A percentile compares a stretch with the other conserved stretches of the same genome.
Evolutionary conservation across 1,139 yeast genomes (phyloP).

Genomic region (Hansenula sp.): DNA sequence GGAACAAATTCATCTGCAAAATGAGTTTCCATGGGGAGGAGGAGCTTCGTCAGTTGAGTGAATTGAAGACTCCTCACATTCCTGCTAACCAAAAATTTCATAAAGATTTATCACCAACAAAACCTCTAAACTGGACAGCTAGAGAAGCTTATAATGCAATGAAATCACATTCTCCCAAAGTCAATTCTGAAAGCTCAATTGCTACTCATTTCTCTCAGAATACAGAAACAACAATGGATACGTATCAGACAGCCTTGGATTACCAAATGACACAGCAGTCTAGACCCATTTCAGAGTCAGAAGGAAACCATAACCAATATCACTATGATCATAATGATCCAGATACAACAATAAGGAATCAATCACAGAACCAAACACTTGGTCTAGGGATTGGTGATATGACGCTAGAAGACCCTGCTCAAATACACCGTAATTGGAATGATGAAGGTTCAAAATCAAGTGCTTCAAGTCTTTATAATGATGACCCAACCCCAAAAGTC

Average conservation of each 20-base stretch:
- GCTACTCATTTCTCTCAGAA: slow-evolving; percentile 9
- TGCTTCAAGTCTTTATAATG: slow-evolving; percentile 1
- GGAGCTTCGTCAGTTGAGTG: not conserved
- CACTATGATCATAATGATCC: not conserved
- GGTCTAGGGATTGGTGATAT: not conserved
- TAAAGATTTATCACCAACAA: slow-evolving; percentile 21
- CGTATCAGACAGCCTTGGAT: slow-evolving; percentile 20
- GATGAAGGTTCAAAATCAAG: not conserved
- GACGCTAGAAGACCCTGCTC: not conserved
- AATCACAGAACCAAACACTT: not conserved
- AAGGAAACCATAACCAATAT: not conserved
- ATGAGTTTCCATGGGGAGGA: not conserved
- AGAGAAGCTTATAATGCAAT: slow-evolving; percentile 1
- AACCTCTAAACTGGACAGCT: slow-evolving; percentile 17
- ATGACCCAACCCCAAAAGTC: slow-evolving; percentile 2
- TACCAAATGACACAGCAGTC: slow-evolving; percentile 1
- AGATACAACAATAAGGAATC: not conserved
- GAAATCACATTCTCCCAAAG: slow-evolving; percentile 3
- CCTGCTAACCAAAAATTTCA: not conserved
- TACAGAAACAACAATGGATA: slow-evolving; percentile 9
- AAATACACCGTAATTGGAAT: not conserved
- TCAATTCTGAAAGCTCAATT: slow-evolving; percentile 10
- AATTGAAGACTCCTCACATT: slow-evolving; percentile 2
- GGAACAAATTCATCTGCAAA: not conserved
- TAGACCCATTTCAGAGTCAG: not conserved